Percentiles rank a stretch among this genome's conserved stretches.
Evolutionary conservation across 176 grass and related monocot species (phyloP).

Genomic region (Avena sativa): DNA sequence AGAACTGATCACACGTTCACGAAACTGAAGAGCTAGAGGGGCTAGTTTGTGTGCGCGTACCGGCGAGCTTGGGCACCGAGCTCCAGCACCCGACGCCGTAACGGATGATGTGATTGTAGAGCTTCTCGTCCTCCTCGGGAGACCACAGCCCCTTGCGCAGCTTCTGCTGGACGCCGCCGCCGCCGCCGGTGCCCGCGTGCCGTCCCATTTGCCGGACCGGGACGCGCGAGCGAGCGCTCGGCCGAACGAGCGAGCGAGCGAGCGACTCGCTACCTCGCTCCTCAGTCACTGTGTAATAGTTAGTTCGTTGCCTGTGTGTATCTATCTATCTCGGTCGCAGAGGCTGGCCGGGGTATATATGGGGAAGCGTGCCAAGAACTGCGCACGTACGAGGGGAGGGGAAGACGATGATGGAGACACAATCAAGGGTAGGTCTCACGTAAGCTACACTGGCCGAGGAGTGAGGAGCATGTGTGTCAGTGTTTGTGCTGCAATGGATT

Average conservation of each 20-base stretch:
- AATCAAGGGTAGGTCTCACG: constrained; percentile 81
- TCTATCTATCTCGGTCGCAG: constrained; percentile 47
- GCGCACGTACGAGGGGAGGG: constrained; percentile 33
- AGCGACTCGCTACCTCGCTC: constrained; percentile 25
- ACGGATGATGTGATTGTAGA: constrained; percentile 91
- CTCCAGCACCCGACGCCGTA: constrained; percentile 93
- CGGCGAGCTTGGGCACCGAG: constrained; percentile 83
- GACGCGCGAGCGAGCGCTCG: not conserved
- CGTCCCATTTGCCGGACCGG: constrained; percentile 66
- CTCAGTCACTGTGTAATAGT: constrained; percentile 6
- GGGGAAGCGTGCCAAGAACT: constrained; percentile 67
- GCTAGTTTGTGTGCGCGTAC: constrained; percentile 22
- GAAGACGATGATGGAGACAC: constrained; percentile 43
- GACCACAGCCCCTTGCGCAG: constrained; percentile 91
- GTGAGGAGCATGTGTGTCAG: not conserved
- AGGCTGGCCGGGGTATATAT: constrained; percentile 58
- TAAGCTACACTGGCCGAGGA: constrained; percentile 39
- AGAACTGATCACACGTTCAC: constrained; percentile 8
- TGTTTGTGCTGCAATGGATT: constrained; percentile 59
- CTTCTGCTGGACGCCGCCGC: constrained; percentile 70
- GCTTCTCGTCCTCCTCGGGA: constrained; percentile 92
- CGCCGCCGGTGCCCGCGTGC: constrained; percentile 57
- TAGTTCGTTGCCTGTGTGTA: constrained; percentile 45
- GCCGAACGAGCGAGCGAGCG: not conserved
- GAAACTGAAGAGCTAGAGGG: not conserved